Evolutionary conservation across 129 eudicot species (phyloP).

Genomic region (Centaurea solstitialis): DNA sequence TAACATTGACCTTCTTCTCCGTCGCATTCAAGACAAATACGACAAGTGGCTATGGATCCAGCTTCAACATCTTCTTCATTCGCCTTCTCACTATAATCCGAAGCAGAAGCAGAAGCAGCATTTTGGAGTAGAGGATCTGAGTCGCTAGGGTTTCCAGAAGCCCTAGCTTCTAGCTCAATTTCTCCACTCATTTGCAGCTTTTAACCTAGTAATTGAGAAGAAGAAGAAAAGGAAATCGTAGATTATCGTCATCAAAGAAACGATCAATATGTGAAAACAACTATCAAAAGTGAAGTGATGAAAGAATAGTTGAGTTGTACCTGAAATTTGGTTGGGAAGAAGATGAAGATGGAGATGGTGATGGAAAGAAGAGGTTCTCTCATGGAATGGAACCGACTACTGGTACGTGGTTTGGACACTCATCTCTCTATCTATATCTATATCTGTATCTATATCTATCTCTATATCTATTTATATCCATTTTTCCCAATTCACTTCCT

Average conservation of each 20-base stretch:
- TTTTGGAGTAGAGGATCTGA: constrained; percentile 57
- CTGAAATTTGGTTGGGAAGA: constrained; percentile 20
- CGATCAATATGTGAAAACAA: no score
- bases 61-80: constrained; percentile 63
- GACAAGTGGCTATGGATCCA: constrained; percentile 51
- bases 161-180: constrained; percentile 48
- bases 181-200: constrained; percentile 47
- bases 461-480: constrained; percentile 24
- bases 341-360: constrained; percentile 4
- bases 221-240: not conserved
- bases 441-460: no score
- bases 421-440: not conserved
- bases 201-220: not conserved
- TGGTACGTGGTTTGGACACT: constrained; percentile 17
- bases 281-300: not conserved
- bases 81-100: constrained; percentile 19
- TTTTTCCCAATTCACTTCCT: constrained; percentile 1
- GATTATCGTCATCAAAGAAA: no score
- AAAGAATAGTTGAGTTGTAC: constrained; percentile 4
- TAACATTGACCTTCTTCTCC: constrained; percentile 55
- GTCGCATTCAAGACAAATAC: constrained; percentile 84
- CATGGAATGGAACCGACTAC: constrained; percentile 27
- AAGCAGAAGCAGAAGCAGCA: constrained; percentile 12
- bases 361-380: constrained; percentile 13
- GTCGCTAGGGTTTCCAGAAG: constrained; percentile 48